Percentiles rank a stretch among this genome's conserved stretches.
These are phyloP conservation scores for Colletotrichum sp. DNA, from an alignment of 2,329 filamentous ascomycete species.

Conservation along the genomic window DNA sequence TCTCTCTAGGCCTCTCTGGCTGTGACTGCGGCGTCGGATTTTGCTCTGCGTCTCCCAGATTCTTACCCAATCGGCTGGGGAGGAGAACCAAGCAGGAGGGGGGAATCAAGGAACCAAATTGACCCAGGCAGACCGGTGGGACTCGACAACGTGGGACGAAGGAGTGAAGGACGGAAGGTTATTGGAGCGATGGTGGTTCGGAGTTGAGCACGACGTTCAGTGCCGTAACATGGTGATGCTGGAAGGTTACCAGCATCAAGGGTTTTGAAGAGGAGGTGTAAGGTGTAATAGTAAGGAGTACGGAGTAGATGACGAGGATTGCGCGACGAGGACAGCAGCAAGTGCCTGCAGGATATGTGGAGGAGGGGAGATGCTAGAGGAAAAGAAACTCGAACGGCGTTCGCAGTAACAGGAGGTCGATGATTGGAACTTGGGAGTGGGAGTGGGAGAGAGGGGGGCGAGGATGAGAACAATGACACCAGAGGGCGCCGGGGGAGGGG, in stretches of 20 bases:
- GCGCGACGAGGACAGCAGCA: constrained; percentile 14
- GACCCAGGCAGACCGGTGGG: background rate
- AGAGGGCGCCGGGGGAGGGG: background rate
- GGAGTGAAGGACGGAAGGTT: background rate
- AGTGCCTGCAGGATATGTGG: constrained; percentile 5
- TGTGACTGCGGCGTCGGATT: background rate
- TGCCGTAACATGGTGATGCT: constrained; percentile 7
- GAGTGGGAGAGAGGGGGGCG: background rate
- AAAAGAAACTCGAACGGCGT: constrained; percentile 1
- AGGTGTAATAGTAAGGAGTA: background rate
- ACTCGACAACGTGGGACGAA: constrained; percentile 17
- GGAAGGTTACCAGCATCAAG: constrained; percentile 19
- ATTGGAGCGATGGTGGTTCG: constrained; percentile 12
- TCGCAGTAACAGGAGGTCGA: background rate
- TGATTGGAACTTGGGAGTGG: background rate
- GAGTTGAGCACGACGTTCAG: constrained; percentile 11
- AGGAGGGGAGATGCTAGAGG: background rate
- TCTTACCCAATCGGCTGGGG: constrained; percentile 9
- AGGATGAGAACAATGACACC: background rate
- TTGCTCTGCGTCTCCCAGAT: background rate
- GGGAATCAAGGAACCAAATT: constrained; percentile 6
- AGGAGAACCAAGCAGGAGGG: constrained; percentile 4
- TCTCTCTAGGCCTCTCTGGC: background rate
- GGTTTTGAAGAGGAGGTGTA: background rate
- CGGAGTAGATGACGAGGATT: constrained; percentile 10